Conservation (phyloP, 1,284 basidiomycete species). For the Ceratobasidium sp. region DNA sequence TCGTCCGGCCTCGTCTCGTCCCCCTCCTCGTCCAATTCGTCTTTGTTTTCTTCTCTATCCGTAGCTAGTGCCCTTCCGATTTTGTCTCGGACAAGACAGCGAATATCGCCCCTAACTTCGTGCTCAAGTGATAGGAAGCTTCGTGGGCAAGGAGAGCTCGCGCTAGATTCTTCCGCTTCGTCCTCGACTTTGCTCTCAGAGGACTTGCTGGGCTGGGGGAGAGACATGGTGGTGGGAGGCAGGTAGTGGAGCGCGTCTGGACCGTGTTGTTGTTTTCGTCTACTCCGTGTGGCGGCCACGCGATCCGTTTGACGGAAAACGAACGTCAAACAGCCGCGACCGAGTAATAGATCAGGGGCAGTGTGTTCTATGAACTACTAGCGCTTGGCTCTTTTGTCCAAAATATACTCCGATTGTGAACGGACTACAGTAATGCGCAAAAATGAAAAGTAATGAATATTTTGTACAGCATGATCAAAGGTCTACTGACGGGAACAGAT, state of each 20-base stretch:
- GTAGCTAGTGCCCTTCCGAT: neutral
- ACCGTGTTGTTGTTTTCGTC: slow-evolving; percentile 28
- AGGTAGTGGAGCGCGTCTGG: neutral
- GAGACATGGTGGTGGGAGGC: slow-evolving; percentile 8
- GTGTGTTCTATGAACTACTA: neutral
- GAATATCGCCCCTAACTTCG: slow-evolving; percentile 28
- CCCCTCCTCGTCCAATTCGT: neutral
- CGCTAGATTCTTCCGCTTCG: neutral
- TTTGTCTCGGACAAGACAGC: slow-evolving; percentile 21
- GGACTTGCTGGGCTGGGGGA: slow-evolving; percentile 9
- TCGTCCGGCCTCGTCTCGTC: neutral
- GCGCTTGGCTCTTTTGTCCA: neutral
- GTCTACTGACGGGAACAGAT: no score
- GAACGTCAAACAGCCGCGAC: slow-evolving; percentile 9
- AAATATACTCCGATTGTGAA: no score
- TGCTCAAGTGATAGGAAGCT: slow-evolving; percentile 12
- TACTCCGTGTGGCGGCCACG: neutral
- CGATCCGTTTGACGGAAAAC: slow-evolving; percentile 7
- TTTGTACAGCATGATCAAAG: neutral
- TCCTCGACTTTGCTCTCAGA: slow-evolving; percentile 9
- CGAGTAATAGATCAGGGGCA: slow-evolving; percentile 4
- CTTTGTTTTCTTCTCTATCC: neutral
- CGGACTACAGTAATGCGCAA: no score
- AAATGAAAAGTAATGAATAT: neutral
- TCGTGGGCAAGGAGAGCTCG: slow-evolving; percentile 7